Conservation (phyloP, 805 yeast species). For the Wickerhamiella occidentalis region DNA sequence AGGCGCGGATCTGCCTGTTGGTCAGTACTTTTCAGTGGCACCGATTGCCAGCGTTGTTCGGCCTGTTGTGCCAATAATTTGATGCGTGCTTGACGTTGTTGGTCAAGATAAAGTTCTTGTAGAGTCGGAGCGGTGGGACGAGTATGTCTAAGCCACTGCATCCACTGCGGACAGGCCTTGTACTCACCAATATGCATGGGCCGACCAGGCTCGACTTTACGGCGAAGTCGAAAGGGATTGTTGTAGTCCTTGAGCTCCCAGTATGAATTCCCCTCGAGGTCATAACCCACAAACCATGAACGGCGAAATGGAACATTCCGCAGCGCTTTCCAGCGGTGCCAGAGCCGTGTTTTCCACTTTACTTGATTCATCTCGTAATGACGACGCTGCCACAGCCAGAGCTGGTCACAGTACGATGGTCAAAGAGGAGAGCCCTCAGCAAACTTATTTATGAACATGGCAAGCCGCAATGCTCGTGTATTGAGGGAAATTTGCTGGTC, state of each 20-base stretch:
- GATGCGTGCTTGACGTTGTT: slow-evolving; percentile 41
- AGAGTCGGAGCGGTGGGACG: slow-evolving; percentile 49
- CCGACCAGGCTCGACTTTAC: slow-evolving; percentile 33
- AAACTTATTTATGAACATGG: not conserved
- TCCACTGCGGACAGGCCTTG: slow-evolving; percentile 47
- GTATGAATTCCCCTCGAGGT: slow-evolving; percentile 70
- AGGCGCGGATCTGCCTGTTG: slow-evolving; percentile 16
- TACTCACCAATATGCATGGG: slow-evolving; percentile 18
- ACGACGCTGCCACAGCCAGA: not conserved
- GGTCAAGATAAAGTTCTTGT: slow-evolving; percentile 48
- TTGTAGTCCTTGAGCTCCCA: slow-evolving; percentile 64
- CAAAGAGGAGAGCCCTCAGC: not conserved
- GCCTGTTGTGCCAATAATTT: slow-evolving; percentile 39
- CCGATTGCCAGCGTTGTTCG: slow-evolving; percentile 28
- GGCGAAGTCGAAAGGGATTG: slow-evolving; percentile 41
- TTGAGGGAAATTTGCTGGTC: slow-evolving; percentile 23
- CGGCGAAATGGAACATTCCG: slow-evolving; percentile 56
- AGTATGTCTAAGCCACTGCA: slow-evolving; percentile 65
- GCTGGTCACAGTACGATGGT: not conserved
- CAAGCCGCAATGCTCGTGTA: not conserved
- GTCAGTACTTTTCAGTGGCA: slow-evolving; percentile 22
- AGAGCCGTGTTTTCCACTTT: slow-evolving; percentile 18
- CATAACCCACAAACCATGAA: slow-evolving; percentile 58
- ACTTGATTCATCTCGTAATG: slow-evolving; percentile 4
- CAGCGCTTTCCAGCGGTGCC: slow-evolving; percentile 46